These are phyloP conservation scores for Periconia digitata DNA, from an alignment of 2,329 filamentous ascomycete genomes.

Conservation along the genomic window DNA sequence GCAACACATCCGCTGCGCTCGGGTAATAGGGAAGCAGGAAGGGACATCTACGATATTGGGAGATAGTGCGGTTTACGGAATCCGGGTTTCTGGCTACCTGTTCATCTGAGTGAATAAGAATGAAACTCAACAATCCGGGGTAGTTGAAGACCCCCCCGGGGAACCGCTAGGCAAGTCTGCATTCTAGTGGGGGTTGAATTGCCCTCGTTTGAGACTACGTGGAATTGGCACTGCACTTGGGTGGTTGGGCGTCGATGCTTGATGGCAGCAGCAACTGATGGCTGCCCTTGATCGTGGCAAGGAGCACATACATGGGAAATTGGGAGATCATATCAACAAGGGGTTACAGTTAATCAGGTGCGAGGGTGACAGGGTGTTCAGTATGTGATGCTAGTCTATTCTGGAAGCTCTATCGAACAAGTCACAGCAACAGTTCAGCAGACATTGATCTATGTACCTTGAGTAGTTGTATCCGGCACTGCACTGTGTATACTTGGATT, in stretches of 20 bases:
- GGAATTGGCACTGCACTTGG: background rate
- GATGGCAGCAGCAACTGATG: background rate
- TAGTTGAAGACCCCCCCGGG: background rate
- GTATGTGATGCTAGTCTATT: constrained; percentile 1
- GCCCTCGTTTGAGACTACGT: background rate
- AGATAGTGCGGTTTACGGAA: background rate
- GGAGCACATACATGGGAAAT: background rate
- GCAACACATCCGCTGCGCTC: background rate
- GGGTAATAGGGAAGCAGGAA: background rate
- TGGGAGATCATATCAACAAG: background rate
- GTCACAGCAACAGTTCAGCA: background rate
- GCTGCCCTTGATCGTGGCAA: background rate
- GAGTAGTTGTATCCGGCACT: background rate
- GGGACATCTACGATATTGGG: background rate
- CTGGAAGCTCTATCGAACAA: constrained; percentile 4
- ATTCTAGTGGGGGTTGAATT: background rate
- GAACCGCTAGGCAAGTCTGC: background rate
- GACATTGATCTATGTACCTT: background rate
- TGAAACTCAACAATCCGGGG: background rate
- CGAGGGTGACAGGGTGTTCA: background rate
- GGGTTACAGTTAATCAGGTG: too few species aligned
- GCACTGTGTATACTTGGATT: background rate
- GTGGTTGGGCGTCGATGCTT: background rate
- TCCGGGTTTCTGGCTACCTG: background rate
- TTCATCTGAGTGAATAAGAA: background rate